Evolutionary conservation across 768 basidiomycete species (phyloP).

Genomic region (Lactarius sanguifluus): DNA sequence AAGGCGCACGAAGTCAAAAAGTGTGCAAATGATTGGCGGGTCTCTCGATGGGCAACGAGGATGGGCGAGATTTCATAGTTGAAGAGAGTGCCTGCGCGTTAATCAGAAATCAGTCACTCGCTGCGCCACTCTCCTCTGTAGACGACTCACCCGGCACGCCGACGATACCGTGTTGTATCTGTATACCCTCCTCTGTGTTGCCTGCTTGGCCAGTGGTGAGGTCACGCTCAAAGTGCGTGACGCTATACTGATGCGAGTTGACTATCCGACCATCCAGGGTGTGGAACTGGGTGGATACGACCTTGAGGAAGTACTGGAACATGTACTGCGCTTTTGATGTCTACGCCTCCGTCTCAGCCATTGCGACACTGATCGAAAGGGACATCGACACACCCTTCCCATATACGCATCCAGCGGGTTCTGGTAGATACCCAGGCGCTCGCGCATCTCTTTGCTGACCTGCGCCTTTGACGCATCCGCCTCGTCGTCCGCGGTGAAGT

Average conservation of each 20-base stretch:
- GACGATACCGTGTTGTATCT: conserved; percentile 67
- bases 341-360: conserved; percentile 37
- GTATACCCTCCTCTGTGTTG: conserved; percentile 61
- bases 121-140: no score
- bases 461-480: conserved; percentile 67
- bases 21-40: conserved; percentile 93
- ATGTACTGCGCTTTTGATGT: conserved; percentile 83
- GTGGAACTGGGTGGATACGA: conserved; percentile 92
- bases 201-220: conserved; percentile 60
- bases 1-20: conserved; percentile 89
- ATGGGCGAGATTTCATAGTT: conserved; percentile 98
- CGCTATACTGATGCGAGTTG: conserved; percentile 92
- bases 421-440: conserved; percentile 65
- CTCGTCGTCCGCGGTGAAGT: conserved; percentile 83
- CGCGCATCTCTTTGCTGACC: conserved; percentile 61
- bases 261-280: conserved; percentile 76
- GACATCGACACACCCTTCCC: conserved; percentile 47
- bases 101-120: conserved; percentile 9
- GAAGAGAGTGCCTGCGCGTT: conserved; percentile 69
- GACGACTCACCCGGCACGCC: conserved; percentile 62
- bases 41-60: conserved; percentile 87
- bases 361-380: neutral
- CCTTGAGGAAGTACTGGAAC: conserved; percentile 99
- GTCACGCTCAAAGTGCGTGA: conserved; percentile 95
- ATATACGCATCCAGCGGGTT: conserved; percentile 76